Conservation (phyloP, 1,284 basidiomycete species). For the Irpex sp. region DNA sequence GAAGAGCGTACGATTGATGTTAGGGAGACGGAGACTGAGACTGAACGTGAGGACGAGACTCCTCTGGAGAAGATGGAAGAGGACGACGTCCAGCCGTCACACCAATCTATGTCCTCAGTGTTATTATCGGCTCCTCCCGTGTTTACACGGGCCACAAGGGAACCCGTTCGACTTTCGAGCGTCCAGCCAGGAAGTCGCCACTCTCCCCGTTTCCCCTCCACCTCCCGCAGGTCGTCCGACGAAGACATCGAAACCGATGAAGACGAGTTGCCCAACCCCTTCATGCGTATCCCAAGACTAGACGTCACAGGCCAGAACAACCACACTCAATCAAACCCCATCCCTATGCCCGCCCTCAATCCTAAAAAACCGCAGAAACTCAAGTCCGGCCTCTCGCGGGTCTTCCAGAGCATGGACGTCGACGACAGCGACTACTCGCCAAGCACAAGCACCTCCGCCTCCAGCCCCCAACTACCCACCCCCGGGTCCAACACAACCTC, state of each 20-base stretch:
- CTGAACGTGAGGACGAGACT: background rate
- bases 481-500: background rate
- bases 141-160: background rate
- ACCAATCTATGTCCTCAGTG: background rate
- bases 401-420: conserved; percentile 1
- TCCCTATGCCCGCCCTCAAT: background rate
- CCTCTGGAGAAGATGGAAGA: background rate
- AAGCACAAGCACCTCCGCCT: background rate
- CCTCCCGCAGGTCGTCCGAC: background rate
- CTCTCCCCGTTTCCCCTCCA: background rate
- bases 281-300: background rate
- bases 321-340: too few species aligned
- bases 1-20: background rate
- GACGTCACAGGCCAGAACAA: background rate
- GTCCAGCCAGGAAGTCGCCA: background rate
- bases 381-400: background rate
- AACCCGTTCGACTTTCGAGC: background rate
- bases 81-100: background rate
- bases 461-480: background rate
- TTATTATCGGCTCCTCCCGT: background rate
- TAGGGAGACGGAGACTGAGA: conserved; percentile 14
- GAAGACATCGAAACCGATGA: background rate
- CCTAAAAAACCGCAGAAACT: background rate
- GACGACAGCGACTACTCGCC: background rate
- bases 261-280: background rate